Percentiles rank a stretch among this genome's conserved stretches.
These are phyloP conservation scores for Hapsidospora chrysogenum DNA, from an alignment of 495 filamentous ascomycete genomes.

Conservation along the genomic window DNA sequence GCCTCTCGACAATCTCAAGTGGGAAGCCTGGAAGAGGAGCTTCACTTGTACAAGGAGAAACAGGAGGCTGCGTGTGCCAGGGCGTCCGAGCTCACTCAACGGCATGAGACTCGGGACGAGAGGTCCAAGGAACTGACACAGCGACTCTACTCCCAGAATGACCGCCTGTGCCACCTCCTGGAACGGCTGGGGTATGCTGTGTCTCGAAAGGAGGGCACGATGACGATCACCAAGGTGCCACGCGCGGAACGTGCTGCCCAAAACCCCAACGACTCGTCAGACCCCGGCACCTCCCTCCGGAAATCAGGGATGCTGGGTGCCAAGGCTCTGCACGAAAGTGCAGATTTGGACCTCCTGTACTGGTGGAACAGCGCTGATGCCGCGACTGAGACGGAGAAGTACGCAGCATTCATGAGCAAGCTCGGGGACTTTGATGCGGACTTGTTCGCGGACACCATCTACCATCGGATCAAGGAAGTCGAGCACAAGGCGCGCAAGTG, in stretches of 20 bases:
- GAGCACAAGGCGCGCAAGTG: conserved; percentile 81
- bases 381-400: conserved; percentile 52
- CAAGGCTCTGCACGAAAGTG: conserved; percentile 24
- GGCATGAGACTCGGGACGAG: conserved; percentile 44
- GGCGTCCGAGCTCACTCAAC: conserved; percentile 27
- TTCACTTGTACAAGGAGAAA: conserved; percentile 39
- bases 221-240: conserved; percentile 64
- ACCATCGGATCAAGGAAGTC: conserved; percentile 75
- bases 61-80: conserved; percentile 32
- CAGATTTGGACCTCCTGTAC: conserved; percentile 48
- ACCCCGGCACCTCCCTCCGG: conserved; percentile 41
- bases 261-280: conserved; percentile 38
- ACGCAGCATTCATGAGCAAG: conserved; percentile 49
- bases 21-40: conserved; percentile 50
- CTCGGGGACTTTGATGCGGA: conserved; percentile 68
- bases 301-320: conserved; percentile 25
- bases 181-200: conserved; percentile 74
- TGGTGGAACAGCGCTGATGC: conserved; percentile 61
- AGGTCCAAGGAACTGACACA: conserved; percentile 71
- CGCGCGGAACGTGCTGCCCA: conserved; percentile 37
- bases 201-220: conserved; percentile 51
- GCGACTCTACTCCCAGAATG: conserved; percentile 59
- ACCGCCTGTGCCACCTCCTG: conserved; percentile 58
- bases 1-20: conserved; percentile 47
- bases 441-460: conserved; percentile 61